Percentiles rank a stretch among this genome's conserved stretches.
These are phyloP conservation scores for Neopestalotiopsis rosae DNA, from an alignment of 2,329 filamentous ascomycete species.

Conservation along the genomic window DNA sequence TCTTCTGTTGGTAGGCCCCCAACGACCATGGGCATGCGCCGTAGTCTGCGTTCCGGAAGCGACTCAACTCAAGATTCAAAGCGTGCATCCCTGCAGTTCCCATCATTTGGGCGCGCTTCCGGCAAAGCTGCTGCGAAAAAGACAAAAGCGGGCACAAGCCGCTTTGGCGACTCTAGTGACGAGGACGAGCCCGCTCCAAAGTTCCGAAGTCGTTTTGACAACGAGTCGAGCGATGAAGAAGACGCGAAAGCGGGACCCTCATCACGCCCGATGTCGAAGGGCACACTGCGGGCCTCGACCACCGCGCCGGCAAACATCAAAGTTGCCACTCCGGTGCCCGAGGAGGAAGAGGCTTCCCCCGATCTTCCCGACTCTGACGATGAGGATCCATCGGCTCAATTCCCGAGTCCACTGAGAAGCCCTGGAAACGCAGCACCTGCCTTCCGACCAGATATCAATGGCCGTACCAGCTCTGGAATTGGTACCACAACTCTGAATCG, in stretches of 20 bases:
- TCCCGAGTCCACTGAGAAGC: slow-evolving; percentile 33
- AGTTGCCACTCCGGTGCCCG: slow-evolving; percentile 60
- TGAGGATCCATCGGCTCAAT: slow-evolving; percentile 40
- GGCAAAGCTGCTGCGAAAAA: slow-evolving; percentile 25
- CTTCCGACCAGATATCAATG: slow-evolving; percentile 21
- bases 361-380: slow-evolving; percentile 67
- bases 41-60: slow-evolving; percentile 47
- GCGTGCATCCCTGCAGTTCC: slow-evolving; percentile 44
- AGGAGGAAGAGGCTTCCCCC: slow-evolving; percentile 57
- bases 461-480: slow-evolving; percentile 29
- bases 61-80: slow-evolving; percentile 42
- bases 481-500: slow-evolving; percentile 34
- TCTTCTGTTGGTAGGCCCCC: slow-evolving; percentile 49
- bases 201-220: slow-evolving; percentile 67
- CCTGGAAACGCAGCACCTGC: slow-evolving; percentile 27
- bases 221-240: slow-evolving; percentile 76
- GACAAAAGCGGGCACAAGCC: slow-evolving; percentile 40
- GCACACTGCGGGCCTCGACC: slow-evolving; percentile 37
- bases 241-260: slow-evolving; percentile 43
- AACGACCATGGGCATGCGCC: slow-evolving; percentile 52
- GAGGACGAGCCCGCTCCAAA: slow-evolving; percentile 51
- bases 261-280: slow-evolving; percentile 32
- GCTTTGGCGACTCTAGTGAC: slow-evolving; percentile 69
- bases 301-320: slow-evolving; percentile 51
- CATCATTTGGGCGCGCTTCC: slow-evolving; percentile 48